Evolutionary conservation across 495 filamentous ascomycete genomes (phyloP).

Genomic region (Aspergillus homomorphus): DNA sequence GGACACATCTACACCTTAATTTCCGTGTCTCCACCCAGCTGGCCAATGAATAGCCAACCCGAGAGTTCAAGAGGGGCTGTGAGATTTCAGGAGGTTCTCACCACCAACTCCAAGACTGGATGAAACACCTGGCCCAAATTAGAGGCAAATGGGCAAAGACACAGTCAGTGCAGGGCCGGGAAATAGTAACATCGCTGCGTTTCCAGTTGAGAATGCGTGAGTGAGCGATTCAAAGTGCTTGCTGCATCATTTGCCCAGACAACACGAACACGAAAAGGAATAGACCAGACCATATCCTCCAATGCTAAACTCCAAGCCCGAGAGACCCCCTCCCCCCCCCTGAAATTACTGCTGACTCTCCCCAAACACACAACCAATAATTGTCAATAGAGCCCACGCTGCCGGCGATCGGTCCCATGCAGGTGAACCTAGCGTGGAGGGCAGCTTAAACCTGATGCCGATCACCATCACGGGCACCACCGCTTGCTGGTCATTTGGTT

Average conservation of each 20-base stretch:
- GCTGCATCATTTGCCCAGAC: no score
- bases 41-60: not conserved
- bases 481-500: not conserved
- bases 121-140: not conserved
- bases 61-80: not conserved
- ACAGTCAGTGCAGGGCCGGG: no score
- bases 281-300: no score
- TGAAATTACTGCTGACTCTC: not conserved
- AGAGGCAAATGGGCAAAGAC: not conserved
- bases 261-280: no score
- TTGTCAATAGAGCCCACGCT: constrained; percentile 2
- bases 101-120: no score
- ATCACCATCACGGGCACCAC: not conserved
- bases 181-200: not conserved
- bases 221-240: no score
- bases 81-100: not conserved
- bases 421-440: not conserved
- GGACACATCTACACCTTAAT: constrained; percentile 5
- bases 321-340: not conserved
- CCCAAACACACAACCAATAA: not conserved
- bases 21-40: not conserved
- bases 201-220: no score
- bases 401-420: not conserved
- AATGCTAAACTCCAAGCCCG: no score
- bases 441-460: not conserved